Evolutionary conservation across 2,329 filamentous ascomycete genomes (phyloP).

Genomic region (Arthroderma uncinatum): DNA sequence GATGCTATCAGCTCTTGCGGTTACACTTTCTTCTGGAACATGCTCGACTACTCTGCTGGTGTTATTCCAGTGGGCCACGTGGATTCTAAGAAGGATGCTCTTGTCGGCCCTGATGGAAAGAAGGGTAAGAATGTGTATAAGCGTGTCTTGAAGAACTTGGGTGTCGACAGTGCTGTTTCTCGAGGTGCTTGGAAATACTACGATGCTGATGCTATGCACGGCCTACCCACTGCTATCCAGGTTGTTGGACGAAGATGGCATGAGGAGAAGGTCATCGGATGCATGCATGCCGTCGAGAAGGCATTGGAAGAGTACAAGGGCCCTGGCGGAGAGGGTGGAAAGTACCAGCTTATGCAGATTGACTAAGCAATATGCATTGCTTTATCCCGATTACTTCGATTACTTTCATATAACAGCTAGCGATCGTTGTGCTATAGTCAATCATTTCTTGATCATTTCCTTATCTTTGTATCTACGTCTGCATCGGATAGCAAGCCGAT

Average conservation of each 20-base stretch:
- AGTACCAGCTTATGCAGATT: slow-evolving; percentile 29
- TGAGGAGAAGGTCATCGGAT: slow-evolving; percentile 75
- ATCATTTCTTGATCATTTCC: neutral
- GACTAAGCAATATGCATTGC: slow-evolving; percentile 19
- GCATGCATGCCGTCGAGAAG: slow-evolving; percentile 69
- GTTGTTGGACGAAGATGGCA: slow-evolving; percentile 67
- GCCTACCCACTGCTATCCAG: slow-evolving; percentile 76
- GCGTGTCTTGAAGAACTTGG: slow-evolving; percentile 25
- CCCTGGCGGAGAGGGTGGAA: slow-evolving; percentile 25
- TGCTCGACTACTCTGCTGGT: slow-evolving; percentile 80
- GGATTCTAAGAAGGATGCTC: slow-evolving; percentile 56
- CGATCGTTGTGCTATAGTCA: neutral
- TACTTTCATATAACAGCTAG: neutral
- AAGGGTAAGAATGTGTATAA: slow-evolving; percentile 39
- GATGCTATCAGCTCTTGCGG: slow-evolving; percentile 77
- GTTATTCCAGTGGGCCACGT: slow-evolving; percentile 80
- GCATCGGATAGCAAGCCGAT: neutral
- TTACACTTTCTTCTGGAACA: slow-evolving; percentile 87
- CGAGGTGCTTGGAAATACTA: slow-evolving; percentile 78
- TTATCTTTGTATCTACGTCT: neutral
- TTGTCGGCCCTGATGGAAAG: slow-evolving; percentile 37
- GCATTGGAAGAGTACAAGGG: slow-evolving; percentile 47
- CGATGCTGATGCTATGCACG: slow-evolving; percentile 70
- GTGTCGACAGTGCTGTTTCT: slow-evolving; percentile 63
- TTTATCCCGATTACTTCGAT: neutral